phyloP scores from a whole-genome alignment of 192 early-diverging fungal genomes.

The Dissophora ornata region DNA sequence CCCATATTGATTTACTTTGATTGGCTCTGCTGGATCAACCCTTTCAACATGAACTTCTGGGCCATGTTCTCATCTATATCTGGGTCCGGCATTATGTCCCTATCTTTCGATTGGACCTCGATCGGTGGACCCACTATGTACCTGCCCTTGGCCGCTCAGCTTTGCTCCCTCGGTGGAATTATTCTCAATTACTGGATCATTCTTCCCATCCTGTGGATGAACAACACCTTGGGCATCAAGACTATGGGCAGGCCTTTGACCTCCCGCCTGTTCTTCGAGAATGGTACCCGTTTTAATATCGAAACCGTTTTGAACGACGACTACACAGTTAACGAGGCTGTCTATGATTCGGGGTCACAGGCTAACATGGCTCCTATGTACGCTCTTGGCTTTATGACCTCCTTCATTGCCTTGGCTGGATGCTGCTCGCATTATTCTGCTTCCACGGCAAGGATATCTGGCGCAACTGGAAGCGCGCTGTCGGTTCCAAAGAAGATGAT shows the following conservation, averaged over 20 bases:
- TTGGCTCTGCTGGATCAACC: slow-evolving; percentile 37
- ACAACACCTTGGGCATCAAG: slow-evolving; percentile 54
- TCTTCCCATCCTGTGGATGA: slow-evolving; percentile 76
- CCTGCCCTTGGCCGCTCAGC: slow-evolving; percentile 29
- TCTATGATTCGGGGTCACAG: slow-evolving; percentile 60
- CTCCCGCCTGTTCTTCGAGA: slow-evolving; percentile 20
- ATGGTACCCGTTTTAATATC: slow-evolving; percentile 33
- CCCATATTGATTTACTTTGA: slow-evolving; percentile 39
- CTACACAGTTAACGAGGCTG: slow-evolving; percentile 61
- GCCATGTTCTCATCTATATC: slow-evolving; percentile 55
- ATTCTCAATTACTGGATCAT: slow-evolving; percentile 78
- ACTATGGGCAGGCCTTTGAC: slow-evolving; percentile 26
- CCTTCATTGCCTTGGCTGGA: slow-evolving; percentile 65
- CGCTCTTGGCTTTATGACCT: slow-evolving; percentile 68
- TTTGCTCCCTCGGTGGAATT: slow-evolving; percentile 67
- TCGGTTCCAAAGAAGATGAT: slow-evolving; percentile 13
- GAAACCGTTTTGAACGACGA: slow-evolving; percentile 65
- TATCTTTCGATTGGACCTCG: slow-evolving; percentile 77
- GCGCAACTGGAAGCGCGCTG: slow-evolving; percentile 47
- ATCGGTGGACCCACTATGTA: slow-evolving; percentile 34
- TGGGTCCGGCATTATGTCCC: slow-evolving; percentile 75
- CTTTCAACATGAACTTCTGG: slow-evolving; percentile 36
- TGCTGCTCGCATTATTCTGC: slow-evolving; percentile 66
- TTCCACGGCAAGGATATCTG: slow-evolving; percentile 74
- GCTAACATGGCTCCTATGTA: slow-evolving; percentile 63